phyloP scores from a whole-genome alignment of 345 rosid genomes.

The Conringia planisiliqua region DNA sequence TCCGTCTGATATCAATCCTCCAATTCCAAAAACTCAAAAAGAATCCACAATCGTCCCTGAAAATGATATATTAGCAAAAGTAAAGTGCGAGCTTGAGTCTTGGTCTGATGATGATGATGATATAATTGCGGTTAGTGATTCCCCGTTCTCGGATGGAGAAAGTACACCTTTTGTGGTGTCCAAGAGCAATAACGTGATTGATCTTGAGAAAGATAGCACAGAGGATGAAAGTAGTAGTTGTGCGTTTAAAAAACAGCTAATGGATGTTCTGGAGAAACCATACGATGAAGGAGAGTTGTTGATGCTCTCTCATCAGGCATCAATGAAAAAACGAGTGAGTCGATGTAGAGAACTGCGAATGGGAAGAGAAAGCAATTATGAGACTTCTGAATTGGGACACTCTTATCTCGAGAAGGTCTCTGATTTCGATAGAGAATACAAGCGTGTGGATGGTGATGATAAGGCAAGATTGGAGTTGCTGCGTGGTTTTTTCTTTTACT shows the following conservation, averaged over 20 bases:
- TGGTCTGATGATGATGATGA: constrained; percentile 10
- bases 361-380: constrained; percentile 18
- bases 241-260: constrained; percentile 9
- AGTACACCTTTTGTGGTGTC: constrained; percentile 23
- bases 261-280: constrained; percentile 10
- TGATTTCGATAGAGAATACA: constrained; percentile 24
- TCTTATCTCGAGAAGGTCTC: constrained; percentile 15
- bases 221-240: background rate
- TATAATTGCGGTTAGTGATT: constrained; percentile 19
- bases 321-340: background rate
- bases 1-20: background rate
- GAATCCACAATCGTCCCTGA: background rate
- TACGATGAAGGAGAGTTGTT: constrained; percentile 15
- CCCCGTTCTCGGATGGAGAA: constrained; percentile 10
- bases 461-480: constrained; percentile 16
- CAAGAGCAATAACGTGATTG: constrained; percentile 21
- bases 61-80: background rate
- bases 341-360: constrained; percentile 28
- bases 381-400: constrained; percentile 9
- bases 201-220: constrained; percentile 11
- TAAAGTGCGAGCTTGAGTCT: constrained; percentile 22
- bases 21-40: background rate
- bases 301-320: background rate
- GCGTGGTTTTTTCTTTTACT: constrained; percentile 34
- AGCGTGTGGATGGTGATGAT: constrained; percentile 16